Percentiles rank a stretch among this genome's conserved stretches.
These are phyloP conservation scores for Sphagnum tenellum DNA, from an alignment of 225 moss, liverwort and hornwort species.

Conservation along the genomic window DNA sequence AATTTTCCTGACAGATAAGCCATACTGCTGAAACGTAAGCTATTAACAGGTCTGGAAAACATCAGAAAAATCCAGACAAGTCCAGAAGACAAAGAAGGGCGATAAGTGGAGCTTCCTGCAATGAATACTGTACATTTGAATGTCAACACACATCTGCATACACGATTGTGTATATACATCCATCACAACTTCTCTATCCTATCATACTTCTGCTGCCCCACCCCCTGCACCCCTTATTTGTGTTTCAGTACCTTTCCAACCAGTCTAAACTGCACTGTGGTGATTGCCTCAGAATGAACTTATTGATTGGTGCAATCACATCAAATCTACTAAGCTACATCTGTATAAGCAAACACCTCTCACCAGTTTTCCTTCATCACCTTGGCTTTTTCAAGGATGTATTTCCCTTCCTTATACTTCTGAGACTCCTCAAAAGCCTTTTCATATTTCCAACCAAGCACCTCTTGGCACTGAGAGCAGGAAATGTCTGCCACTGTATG, in stretches of 20 bases:
- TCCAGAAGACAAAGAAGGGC: constrained; percentile 21
- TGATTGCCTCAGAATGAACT: constrained; percentile 11
- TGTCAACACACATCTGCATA: constrained; percentile 50
- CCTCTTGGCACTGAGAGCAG: constrained; percentile 87
- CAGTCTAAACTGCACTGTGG: constrained; percentile 11
- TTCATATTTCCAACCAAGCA: constrained; percentile 97
- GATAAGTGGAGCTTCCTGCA: constrained; percentile 71
- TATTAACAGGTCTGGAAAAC: no score
- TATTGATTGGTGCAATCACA: constrained; percentile 20
- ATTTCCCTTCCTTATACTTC: constrained; percentile 99
- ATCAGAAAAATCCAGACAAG: neutral
- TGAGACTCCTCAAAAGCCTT: constrained; percentile 90
- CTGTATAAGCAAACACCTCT: constrained; percentile 4
- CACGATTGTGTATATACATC: constrained; percentile 13
- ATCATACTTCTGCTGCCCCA: constrained; percentile 18
- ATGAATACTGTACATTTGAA: constrained; percentile 56
- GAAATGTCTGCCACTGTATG: constrained; percentile 94
- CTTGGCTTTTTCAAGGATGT: constrained; percentile 89
- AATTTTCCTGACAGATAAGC: no score
- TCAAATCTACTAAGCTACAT: constrained; percentile 15
- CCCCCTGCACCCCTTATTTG: no score
- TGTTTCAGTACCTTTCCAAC: constrained; percentile 17
- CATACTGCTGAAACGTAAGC: no score
- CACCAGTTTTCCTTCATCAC: constrained; percentile 98
- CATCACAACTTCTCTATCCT: constrained; percentile 22